phyloP scores from a whole-genome alignment of 2,329 filamentous ascomycete species.

The Zymoseptoria pseudotritici region DNA sequence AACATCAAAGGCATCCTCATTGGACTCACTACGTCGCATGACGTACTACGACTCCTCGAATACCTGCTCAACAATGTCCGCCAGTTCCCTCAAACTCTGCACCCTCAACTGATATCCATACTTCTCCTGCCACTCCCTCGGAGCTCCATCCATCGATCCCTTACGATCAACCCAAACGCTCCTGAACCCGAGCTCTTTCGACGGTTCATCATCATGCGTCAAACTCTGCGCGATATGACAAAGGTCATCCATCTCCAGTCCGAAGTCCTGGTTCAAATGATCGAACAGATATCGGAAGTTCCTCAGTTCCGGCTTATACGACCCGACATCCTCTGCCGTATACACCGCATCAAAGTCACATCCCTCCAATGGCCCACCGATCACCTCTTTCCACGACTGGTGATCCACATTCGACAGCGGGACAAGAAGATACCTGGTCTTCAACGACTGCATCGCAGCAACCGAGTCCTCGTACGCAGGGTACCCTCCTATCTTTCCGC shows the following conservation, averaged over 20 bases:
- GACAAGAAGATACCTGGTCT: slow-evolving; percentile 49
- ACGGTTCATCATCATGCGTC: slow-evolving; percentile 60
- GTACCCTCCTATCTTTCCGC: slow-evolving; percentile 47
- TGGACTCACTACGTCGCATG: not conserved
- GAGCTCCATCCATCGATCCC: slow-evolving; percentile 40
- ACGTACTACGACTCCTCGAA: slow-evolving; percentile 12
- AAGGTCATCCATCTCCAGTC: slow-evolving; percentile 49
- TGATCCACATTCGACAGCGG: slow-evolving; percentile 56
- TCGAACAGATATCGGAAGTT: slow-evolving; percentile 62
- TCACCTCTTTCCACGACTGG: slow-evolving; percentile 44
- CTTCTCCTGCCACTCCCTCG: slow-evolving; percentile 21
- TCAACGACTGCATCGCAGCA: slow-evolving; percentile 44
- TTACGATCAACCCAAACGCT: slow-evolving; percentile 59
- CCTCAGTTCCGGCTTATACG: slow-evolving; percentile 58
- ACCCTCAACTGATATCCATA: slow-evolving; percentile 56
- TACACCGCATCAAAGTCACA: slow-evolving; percentile 57
- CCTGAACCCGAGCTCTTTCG: slow-evolving; percentile 51
- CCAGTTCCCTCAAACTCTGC: slow-evolving; percentile 53
- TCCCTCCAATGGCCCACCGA: slow-evolving; percentile 44
- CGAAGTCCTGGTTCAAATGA: slow-evolving; percentile 48
- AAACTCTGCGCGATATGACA: slow-evolving; percentile 64
- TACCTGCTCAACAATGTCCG: slow-evolving; percentile 46
- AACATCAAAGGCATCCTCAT: too few species aligned
- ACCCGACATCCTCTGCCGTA: slow-evolving; percentile 64
- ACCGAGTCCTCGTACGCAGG: slow-evolving; percentile 52